These are phyloP conservation scores for Cladophialophora carrionii DNA, from an alignment of 2,329 filamentous ascomycete species.

Conservation along the genomic window DNA sequence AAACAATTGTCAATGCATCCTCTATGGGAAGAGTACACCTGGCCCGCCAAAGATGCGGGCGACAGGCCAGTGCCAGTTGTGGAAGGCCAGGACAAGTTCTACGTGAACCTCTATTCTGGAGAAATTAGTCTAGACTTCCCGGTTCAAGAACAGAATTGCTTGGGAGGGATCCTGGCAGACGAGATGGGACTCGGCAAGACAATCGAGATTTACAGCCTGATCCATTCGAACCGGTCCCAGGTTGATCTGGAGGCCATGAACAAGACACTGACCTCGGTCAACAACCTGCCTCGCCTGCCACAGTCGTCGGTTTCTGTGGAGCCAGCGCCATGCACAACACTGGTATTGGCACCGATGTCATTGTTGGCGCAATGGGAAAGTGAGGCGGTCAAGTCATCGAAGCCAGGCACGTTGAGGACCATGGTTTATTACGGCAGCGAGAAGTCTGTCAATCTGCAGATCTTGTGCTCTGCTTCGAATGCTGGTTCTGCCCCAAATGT, in stretches of 20 bases:
- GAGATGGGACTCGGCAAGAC: constrained; percentile 98
- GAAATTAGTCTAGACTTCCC: constrained; percentile 92
- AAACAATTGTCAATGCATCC: constrained; percentile 89
- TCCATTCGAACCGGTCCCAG: constrained; percentile 78
- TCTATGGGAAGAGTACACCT: constrained; percentile 92
- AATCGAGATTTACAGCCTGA: constrained; percentile 93
- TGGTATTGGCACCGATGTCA: constrained; percentile 97
- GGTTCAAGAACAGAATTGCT: constrained; percentile 88
- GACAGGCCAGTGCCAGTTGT: constrained; percentile 72
- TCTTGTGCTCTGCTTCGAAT: constrained; percentile 75
- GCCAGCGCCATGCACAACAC: constrained; percentile 80
- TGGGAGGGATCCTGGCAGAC: constrained; percentile 90
- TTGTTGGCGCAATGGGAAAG: constrained; percentile 96
- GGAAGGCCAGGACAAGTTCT: constrained; percentile 73
- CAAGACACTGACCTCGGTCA: constrained; percentile 54
- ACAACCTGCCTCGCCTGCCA: constrained; percentile 65
- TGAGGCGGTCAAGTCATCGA: constrained; percentile 88
- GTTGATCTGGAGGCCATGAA: constrained; percentile 42
- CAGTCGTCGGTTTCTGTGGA: constrained; percentile 62
- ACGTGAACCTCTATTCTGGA: constrained; percentile 95
- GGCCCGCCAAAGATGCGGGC: constrained; percentile 85
- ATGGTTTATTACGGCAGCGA: constrained; percentile 92
- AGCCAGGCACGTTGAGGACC: constrained; percentile 76
- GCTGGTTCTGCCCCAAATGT: constrained; percentile 78
- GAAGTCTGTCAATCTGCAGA: constrained; percentile 76